These are phyloP conservation scores for Bifiguratus adelaidae DNA, from an alignment of 192 early-diverging fungal genomes.

Conservation along the genomic window DNA sequence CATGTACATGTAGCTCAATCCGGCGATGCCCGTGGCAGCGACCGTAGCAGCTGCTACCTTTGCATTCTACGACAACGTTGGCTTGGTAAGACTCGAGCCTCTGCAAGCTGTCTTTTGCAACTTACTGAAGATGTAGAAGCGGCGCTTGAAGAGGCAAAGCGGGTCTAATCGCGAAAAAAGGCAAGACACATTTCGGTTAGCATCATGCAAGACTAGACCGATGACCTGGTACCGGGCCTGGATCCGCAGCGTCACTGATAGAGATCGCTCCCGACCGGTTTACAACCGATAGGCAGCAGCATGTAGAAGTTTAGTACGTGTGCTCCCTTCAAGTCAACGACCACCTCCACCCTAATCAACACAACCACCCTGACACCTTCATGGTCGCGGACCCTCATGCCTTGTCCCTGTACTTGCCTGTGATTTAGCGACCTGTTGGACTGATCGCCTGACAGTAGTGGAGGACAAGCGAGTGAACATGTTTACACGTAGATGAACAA, in stretches of 20 bases:
- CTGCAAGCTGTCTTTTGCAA: background rate
- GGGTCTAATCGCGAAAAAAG: conserved; percentile 12
- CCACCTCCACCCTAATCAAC: no score
- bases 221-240: background rate
- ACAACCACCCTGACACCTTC: conserved; percentile 6
- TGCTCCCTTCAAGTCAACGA: no score
- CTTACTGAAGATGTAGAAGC: conserved; percentile 12
- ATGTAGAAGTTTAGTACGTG: no score
- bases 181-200: background rate
- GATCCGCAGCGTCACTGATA: conserved; percentile 1
- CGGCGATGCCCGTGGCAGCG: conserved; percentile 47
- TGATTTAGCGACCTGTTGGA: conserved; percentile 14
- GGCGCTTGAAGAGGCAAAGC: conserved; percentile 23
- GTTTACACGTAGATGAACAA: no score
- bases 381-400: no score
- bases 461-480: conserved; percentile 28
- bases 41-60: conserved; percentile 28
- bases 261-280: conserved; percentile 9
- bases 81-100: background rate
- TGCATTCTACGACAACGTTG: conserved; percentile 12
- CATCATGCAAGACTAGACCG: background rate
- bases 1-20: conserved; percentile 32
- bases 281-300: no score
- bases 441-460: conserved; percentile 18
- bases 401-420: no score